Conservation (phyloP, 176 grass and related monocot species). For the Rhynchospora tenuis region DNA sequence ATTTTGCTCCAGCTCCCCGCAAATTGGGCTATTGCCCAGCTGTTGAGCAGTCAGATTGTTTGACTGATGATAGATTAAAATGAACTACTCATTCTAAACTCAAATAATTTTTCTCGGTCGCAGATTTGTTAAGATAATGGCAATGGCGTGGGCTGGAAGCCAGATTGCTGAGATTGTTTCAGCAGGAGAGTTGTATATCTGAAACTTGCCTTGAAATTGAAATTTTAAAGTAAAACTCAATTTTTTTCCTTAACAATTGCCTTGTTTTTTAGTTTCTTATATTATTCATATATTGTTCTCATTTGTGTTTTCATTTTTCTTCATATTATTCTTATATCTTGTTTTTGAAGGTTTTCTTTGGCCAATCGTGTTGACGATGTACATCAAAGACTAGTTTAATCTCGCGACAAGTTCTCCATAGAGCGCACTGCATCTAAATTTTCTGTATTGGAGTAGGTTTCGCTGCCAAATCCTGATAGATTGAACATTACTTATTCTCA, state of each 20-base stretch:
- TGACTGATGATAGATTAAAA: background rate
- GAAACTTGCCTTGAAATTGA: constrained; percentile 1
- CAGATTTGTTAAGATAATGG: constrained; percentile 91
- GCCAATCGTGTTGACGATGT: too few relatives aligned
- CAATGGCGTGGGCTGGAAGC: constrained; percentile 95
- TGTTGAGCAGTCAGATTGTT: constrained; percentile 53
- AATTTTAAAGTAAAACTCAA: constrained; percentile 3
- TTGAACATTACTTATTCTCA: too few relatives aligned
- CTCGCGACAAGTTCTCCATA: too few relatives aligned
- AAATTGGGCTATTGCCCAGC: constrained; percentile 75
- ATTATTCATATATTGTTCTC: too few relatives aligned
- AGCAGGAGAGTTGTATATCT: constrained; percentile 62
- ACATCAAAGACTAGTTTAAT: too few relatives aligned
- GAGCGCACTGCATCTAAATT: too few relatives aligned
- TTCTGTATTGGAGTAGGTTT: too few relatives aligned
- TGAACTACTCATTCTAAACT: background rate
- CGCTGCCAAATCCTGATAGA: too few relatives aligned
- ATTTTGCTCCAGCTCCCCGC: constrained; percentile 77
- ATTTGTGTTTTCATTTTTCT: too few relatives aligned
- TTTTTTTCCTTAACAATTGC: background rate
- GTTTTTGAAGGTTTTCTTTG: too few relatives aligned
- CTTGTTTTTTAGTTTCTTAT: too few relatives aligned
- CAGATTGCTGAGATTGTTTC: constrained; percentile 86
- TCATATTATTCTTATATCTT: too few relatives aligned
- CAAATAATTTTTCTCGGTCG: constrained; percentile 15